Base-by-base conservation (phyloP, 306 rosid genomes). In the Vigna mungo region DNA sequence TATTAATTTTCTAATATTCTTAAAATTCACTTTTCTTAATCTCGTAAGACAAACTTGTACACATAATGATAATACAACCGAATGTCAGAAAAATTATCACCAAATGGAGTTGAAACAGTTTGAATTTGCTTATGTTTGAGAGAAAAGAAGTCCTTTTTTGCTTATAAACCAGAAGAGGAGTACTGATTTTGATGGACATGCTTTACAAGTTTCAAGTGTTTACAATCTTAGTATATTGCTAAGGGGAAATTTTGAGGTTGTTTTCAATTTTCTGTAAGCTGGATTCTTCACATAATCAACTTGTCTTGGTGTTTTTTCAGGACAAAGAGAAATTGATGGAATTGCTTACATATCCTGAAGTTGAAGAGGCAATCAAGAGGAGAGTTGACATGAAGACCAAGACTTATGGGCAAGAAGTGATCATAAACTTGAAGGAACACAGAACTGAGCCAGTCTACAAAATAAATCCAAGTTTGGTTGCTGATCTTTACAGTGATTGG, bases 401-500 rank as follows among this genome's bases (percentile, higher is more conserved):
- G 84, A 85, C 91, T 72, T 96, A 77, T 59, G 99, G 98, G 52
- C 91, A 85, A 85, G 97, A 92, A 80, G 88, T 92, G 85, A 59
- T 80, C 39, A 65, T 82, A 30, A 78, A 85, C 48, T 37, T 65
- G 44, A 87, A 81, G 81, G 88, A 85, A 64, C 87, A 82, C 1
- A 64, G 44, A 59, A 68, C 86, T 4, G 85, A 79, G 71, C 89
- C 89, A 0, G 92, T 86, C 74, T 96, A 85, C 84, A 96, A 96
- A 86, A 92, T 96, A 30, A 81, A 84, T 65, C 97, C 99, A 39
- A 78, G 77, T 51, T 78, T 92, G 86, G 90, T 96, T 80, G 97
- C 97, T 78, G 91, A 88, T 86, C 87, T 96, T 0, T 92, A 96
- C 65, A 85, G 94, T 63, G 91, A 88, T 12, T 92, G 97, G 98